These are phyloP conservation scores for Botrytis aclada DNA, from an alignment of 2,329 filamentous ascomycete species.

Conservation along the genomic window DNA sequence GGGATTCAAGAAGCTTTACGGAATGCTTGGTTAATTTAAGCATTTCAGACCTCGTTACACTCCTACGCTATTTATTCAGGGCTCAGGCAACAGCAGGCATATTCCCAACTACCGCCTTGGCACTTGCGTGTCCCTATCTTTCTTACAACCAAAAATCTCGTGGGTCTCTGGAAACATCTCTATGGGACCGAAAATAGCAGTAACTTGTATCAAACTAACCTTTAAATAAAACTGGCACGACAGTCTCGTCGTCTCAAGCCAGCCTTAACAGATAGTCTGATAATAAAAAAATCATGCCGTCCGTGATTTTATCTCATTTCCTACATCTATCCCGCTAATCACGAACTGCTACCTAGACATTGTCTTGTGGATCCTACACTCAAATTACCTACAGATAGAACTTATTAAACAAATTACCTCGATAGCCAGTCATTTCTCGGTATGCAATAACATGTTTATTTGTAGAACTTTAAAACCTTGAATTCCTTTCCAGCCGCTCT, in stretches of 20 bases:
- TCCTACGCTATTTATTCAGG: neutral
- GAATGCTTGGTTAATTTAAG: neutral
- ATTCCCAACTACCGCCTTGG: constrained; percentile 5
- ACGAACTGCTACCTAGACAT: neutral
- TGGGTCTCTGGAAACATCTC: neutral
- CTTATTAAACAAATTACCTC: neutral
- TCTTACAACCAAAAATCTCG: neutral
- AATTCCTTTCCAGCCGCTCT: too few species aligned
- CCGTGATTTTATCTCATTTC: neutral
- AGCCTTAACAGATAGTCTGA: constrained; percentile 4
- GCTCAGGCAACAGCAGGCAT: neutral
- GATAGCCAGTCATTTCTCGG: neutral
- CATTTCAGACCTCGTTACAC: neutral
- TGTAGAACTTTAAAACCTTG: neutral
- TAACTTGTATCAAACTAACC: neutral
- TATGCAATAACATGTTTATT: neutral
- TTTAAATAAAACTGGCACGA: neutral
- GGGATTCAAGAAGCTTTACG: neutral
- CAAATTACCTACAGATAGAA: neutral
- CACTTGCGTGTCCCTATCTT: constrained; percentile 1
- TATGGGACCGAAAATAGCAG: neutral
- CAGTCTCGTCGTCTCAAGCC: neutral
- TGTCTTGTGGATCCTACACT: neutral
- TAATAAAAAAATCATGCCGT: neutral
- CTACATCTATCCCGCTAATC: neutral